Evolutionary conservation across 192 early-diverging fungal genomes (phyloP), one percentile per base, ranked within the genome.

Genomic region (Coemansia asiatica): DNA sequence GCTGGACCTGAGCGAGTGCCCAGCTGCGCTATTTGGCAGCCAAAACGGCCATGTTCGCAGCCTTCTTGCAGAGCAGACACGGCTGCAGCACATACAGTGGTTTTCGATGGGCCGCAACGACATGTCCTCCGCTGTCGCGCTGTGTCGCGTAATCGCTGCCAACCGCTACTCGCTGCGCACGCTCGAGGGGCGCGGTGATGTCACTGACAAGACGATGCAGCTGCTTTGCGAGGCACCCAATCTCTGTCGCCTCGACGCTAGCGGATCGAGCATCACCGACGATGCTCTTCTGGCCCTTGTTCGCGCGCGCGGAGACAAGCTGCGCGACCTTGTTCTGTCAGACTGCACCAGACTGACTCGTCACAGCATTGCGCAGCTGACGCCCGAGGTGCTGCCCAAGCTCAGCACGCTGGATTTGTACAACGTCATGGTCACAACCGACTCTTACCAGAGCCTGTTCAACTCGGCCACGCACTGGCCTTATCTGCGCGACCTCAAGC

Each of bases 1-100:
- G n/a, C 67, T 82, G 22, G 79, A 82, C 44, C 59, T 82, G 21
- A 64, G 74, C 71, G 74, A 82, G 31, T 82, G 79, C 27, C 69
- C 73, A 8, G 68, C 60, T 13, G 40, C 67, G 1, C 59, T 82
- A 19, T 60, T 81, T 21, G 49, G 44, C 1, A 6, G 61, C 38
- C 26, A 16, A 13, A 22, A 47, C n/a, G 29, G 59, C 3, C n/a
- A n/a, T n/a, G 27, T 36, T 2, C 46, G 47, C 48, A 25, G 19
- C 40, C 48, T 46, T 29, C 56, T 76, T 56, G 16, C 56, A 25
- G 25, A 25, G 44, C 64, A 68, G 6, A 40, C 1, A 4, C 67
- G 46, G 51, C 70, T 82, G 50, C 70, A 60, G 38, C 57, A 48
- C 13, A 63, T 82, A 29, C 64, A 44, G 16, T 82, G 79, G 79